phyloP scores from a whole-genome alignment of 225 moss, liverwort and hornwort genomes.

The Physcomitrellopsis africana region DNA sequence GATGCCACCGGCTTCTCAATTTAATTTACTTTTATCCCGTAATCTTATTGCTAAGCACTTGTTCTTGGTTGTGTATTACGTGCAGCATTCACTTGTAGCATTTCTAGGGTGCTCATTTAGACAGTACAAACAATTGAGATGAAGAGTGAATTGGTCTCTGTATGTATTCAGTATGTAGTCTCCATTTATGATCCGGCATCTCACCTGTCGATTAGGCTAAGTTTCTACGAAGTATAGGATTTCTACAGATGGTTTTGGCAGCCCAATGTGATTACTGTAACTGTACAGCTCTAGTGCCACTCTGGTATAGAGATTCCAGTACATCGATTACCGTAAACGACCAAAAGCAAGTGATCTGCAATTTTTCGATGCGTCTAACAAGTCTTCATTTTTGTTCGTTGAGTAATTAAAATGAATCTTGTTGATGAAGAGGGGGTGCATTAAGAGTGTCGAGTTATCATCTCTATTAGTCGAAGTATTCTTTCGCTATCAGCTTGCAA shows the following conservation, averaged over 20 bases:
- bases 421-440: conserved; percentile 18
- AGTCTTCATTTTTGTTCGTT: background rate
- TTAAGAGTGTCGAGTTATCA: conserved; percentile 24
- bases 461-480: conserved; percentile 9
- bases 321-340: background rate
- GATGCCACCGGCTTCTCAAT: background rate
- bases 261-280: background rate
- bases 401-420: background rate
- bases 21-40: background rate
- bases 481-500: background rate
- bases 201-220: background rate
- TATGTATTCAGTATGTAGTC: background rate
- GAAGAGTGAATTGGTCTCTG: conserved; percentile 8
- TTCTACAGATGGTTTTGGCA: background rate
- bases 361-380: background rate
- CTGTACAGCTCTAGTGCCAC: conserved; percentile 12
- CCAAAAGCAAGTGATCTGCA: conserved; percentile 23
- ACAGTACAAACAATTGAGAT: background rate
- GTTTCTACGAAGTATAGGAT: conserved; percentile 3
- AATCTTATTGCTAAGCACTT: background rate
- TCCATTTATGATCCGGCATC: conserved; percentile 7
- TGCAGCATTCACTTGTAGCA: background rate
- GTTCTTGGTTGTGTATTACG: conserved; percentile 5
- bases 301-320: background rate
- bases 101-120: background rate